These are phyloP conservation scores for Aspergillus japonicus DNA, from an alignment of 2,329 filamentous ascomycete genomes.

Conservation along the genomic window DNA sequence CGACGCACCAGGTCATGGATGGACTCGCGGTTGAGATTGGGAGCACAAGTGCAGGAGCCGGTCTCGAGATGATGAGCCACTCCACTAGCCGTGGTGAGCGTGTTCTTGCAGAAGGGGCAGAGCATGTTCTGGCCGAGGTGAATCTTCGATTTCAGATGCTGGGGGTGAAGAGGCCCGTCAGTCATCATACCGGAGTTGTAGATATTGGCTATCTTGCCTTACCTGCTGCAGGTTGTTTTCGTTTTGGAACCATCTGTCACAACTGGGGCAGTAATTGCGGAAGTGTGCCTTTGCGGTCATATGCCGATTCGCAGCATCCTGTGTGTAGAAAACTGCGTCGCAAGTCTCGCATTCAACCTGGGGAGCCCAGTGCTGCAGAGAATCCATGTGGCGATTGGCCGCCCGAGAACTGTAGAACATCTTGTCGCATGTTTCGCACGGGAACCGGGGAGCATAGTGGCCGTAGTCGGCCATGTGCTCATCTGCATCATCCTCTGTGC, in stretches of 20 bases:
- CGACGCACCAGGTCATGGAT: conserved; percentile 49
- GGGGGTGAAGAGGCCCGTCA: background rate
- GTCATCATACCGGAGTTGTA: background rate
- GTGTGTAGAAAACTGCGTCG: conserved; percentile 15
- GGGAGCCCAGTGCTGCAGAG: conserved; percentile 27
- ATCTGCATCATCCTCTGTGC: conserved; percentile 15
- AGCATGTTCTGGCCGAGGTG: conserved; percentile 48
- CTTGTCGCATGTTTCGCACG: conserved; percentile 31
- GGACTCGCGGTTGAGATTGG: conserved; percentile 47
- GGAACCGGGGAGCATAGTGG: conserved; percentile 20
- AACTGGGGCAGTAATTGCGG: conserved; percentile 30
- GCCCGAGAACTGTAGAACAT: conserved; percentile 25
- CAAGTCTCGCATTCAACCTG: conserved; percentile 31
- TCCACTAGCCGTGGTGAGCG: conserved; percentile 54
- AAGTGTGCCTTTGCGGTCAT: conserved; percentile 30
- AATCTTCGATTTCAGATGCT: conserved; percentile 57
- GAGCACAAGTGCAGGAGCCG: conserved; percentile 52
- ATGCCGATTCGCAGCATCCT: conserved; percentile 23
- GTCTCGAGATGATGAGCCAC: conserved; percentile 58
- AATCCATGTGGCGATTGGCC: conserved; percentile 34
- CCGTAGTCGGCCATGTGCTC: conserved; percentile 27
- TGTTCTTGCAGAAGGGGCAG: conserved; percentile 57
- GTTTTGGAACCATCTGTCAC: conserved; percentile 31
- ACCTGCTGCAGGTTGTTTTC: conserved; percentile 35
- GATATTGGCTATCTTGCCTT: background rate